Base-by-base conservation (phyloP, 495 filamentous ascomycete genomes). In the Mytilinidion resinicola region DNA sequence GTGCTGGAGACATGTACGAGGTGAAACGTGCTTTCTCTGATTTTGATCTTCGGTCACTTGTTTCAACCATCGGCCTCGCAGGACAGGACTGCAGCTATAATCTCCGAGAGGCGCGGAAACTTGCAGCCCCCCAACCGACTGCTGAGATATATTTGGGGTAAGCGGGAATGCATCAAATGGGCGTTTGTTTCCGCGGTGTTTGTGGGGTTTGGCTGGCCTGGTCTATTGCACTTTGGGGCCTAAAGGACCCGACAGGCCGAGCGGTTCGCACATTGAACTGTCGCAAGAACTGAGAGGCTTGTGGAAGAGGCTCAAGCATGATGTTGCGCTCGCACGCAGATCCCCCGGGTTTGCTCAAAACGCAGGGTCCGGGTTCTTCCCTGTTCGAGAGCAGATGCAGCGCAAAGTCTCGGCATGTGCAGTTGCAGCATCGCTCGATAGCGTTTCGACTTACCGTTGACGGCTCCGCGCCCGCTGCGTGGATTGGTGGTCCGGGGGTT, bases 281-380 rank as follows among this genome's bases (percentile, higher is more conserved):
- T 41, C 17, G 41, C 5, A 38, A 9, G 50, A 19, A 53, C 39
- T 53, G 48, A 53, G 43, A 37, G 9, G 54, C 59, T 56, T 53
- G 59, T 51, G 53, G 51, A 50, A 41, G 59, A 62, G 48, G 59
- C 54, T 56, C 53, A 53, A 57, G 38, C 55, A 33, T 50, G 38
- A 34, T 44, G 25, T 39, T 47, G 35, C 55, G 42, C 51, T 41
- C 33, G 53, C 25, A 21, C 54, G 43, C 37, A 51, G 50, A 57
- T 57, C 38, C 49, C 39, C 35, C 36, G 60, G 43, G 35, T 51
- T 53, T 15, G 37, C 43, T 56, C 52, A 36, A 38, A 0, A 44
- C 52, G 34, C 58, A 50, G 19, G 33, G 10, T 20, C 49, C 44
- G 19, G 59, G 51, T 8, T 30, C 25, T 30, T 30, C 2, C 25